Evolutionary conservation across 148 eudicot species (phyloP).

Genomic region (Fallopia convolvulus): DNA sequence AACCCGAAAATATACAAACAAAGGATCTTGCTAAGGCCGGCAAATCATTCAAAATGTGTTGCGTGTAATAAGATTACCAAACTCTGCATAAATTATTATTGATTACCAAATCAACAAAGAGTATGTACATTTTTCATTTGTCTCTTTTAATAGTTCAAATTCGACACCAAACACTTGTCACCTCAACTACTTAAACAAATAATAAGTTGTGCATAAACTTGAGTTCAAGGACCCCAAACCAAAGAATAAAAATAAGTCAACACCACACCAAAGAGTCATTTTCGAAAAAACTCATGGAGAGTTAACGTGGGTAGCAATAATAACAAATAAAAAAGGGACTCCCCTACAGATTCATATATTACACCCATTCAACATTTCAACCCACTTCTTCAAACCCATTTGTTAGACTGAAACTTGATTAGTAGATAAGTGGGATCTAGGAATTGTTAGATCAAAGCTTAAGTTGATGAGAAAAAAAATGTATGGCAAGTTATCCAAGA

Average conservation of each 20-base stretch:
- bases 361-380: not conserved
- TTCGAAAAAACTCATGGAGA: not conserved
- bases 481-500: constrained; percentile 23
- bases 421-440: not conserved
- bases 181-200: not conserved
- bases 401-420: not conserved
- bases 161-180: not conserved
- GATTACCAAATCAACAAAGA: not conserved
- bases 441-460: not conserved
- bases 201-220: not conserved
- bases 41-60: not conserved
- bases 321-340: not conserved
- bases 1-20: not conserved
- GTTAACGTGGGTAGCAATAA: not conserved
- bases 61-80: constrained; percentile 1
- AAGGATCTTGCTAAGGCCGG: not conserved
- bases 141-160: not conserved
- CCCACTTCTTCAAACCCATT: not conserved
- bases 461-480: constrained; percentile 7
- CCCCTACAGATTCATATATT: not conserved
- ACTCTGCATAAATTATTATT: not conserved
- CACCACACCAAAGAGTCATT: not conserved
- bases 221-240: not conserved
- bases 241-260: not conserved
- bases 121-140: not conserved